Evolutionary conservation across 495 filamentous ascomycete species (phyloP), one percentile per base, ranked within the genome.

Genomic region (Penicillium flavigenum): DNA sequence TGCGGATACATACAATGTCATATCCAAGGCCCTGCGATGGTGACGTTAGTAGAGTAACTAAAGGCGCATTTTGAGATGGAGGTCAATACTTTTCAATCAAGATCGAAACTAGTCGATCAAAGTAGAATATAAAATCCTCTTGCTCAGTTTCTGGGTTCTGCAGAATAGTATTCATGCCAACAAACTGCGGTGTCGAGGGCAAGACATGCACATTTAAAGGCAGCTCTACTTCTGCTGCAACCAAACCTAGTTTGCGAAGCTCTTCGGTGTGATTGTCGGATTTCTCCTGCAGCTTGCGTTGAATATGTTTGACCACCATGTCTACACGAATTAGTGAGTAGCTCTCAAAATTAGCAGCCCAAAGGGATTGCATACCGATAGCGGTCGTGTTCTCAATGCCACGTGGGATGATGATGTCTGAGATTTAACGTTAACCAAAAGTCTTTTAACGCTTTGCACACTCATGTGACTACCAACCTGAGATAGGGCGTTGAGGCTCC

Each of bases 101-200:
- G n/a, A 97, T 74, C 1, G 86, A 84, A 3, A 87, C 82, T 36
- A 98, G 74, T 19, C 94, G 85, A 73, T 98, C 90, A 63, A 97
- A 96, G 70, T 96, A 96, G 71, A 97, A 98, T 53, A 96, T 90
- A 67, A 96, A 98, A 59, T 97, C 92, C 60, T 96, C 94, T 41
- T 88, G 83, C 11, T 85, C 74, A 1, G 88, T 93, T 42, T 87
- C 81, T 22, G 88, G 89, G 65, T 91, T 80, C 63, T 93, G 89
- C 29, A 98, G 83, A 49, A 97, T 87, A 0, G 92, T 96, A 71
- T 88, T 92, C 83, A 98, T 96, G 20, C 83, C 92, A 31, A 80
- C 72, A 41, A 97, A 76, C 69, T 98, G 93, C 5, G 83, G 79
- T 0, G 87, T 94, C 57, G 89, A 79, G 22, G 84, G 73, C 55